Evolutionary conservation across 805 yeast genomes (phyloP).

Genomic region (Wickerhamiella spandovensis): DNA sequence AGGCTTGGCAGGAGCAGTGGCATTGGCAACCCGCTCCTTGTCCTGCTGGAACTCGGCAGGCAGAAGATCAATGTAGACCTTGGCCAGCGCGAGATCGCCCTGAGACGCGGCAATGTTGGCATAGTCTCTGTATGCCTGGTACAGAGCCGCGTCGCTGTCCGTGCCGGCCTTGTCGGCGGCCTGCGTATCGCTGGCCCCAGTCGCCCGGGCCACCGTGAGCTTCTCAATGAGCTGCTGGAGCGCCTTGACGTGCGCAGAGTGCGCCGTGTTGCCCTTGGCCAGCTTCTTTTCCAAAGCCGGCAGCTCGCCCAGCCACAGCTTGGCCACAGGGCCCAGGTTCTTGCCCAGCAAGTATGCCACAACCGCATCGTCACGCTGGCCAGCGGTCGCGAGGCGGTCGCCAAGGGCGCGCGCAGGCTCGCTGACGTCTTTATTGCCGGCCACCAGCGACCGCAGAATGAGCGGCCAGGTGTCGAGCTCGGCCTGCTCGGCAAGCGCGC

Average conservation of each 20-base stretch:
- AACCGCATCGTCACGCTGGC: slow-evolving; percentile 61
- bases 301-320: slow-evolving; percentile 75
- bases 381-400: slow-evolving; percentile 46
- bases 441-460: slow-evolving; percentile 44
- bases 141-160: slow-evolving; percentile 35
- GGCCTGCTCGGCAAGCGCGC: slow-evolving; percentile 66
- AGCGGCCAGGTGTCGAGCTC: slow-evolving; percentile 74
- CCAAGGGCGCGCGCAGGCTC: slow-evolving; percentile 39
- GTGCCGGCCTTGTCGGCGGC: slow-evolving; percentile 12
- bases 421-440: background rate
- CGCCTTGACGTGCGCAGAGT: slow-evolving; percentile 74
- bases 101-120: slow-evolving; percentile 64
- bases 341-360: slow-evolving; percentile 68
- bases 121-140: slow-evolving; percentile 64
- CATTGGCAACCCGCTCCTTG: slow-evolving; percentile 65
- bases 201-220: slow-evolving; percentile 50
- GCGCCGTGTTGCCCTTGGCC: slow-evolving; percentile 38
- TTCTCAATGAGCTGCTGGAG: slow-evolving; percentile 74
- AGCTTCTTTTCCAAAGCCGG: slow-evolving; percentile 33
- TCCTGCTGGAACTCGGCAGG: slow-evolving; percentile 58
- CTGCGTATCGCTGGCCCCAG: slow-evolving; percentile 21
- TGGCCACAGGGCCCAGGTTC: slow-evolving; percentile 63
- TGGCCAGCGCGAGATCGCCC: slow-evolving; percentile 77
- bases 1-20: slow-evolving; percentile 29
- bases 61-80: slow-evolving; percentile 49